Base-by-base conservation (phyloP, 2,329 filamentous ascomycete species). In the Tolypocladium paradoxum region DNA sequence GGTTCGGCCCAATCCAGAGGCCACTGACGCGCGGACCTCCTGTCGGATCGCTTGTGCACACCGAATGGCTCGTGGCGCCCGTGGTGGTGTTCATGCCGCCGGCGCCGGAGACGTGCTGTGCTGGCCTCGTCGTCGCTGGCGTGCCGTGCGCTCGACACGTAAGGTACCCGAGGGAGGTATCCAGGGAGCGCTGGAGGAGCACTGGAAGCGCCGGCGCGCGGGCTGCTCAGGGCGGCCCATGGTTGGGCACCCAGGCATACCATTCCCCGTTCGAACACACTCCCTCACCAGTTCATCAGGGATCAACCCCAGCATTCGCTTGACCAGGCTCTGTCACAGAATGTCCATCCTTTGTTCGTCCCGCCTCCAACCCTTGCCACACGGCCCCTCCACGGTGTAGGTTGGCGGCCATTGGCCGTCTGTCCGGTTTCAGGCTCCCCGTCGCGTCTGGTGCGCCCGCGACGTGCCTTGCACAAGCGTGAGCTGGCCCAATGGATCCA, bases 401-500 rank as follows among this genome's bases (percentile, higher is more conserved):
- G n/a, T n/a, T n/a, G n/a, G n/a, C n/a, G n/a, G n/a, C n/a, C n/a
- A n/a, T n/a, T n/a, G n/a, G n/a, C n/a, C n/a, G n/a, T n/a, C n/a
- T n/a, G 24, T 11, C 34, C 36, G 24, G 49, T 50, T 50, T 50
- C 49, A 50, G 49, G 49, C 49, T 6, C 35, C 36, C 12, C n/a
- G 46, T 33, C 31, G 38, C 38, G 38, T 22, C 46, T 20, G 18
- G 36, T 50, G n/a, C n/a, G n/a, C n/a, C n/a, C n/a, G n/a, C n/a
- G n/a, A n/a, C n/a, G n/a, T n/a, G 37, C 49, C 49, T 50, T 50
- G 49, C 49, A 9, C 49, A 50, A 50, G 49, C 49, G 48, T 37
- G 34, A 20, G 38, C 5, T 48, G 27, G 46, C 46, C 46, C 46
- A 34, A 48, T 48, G n/a, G n/a, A n/a, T n/a, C n/a, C n/a, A n/a